phyloP scores from a whole-genome alignment of 148 eudicot genomes.

The Heliosperma pusillum region DNA sequence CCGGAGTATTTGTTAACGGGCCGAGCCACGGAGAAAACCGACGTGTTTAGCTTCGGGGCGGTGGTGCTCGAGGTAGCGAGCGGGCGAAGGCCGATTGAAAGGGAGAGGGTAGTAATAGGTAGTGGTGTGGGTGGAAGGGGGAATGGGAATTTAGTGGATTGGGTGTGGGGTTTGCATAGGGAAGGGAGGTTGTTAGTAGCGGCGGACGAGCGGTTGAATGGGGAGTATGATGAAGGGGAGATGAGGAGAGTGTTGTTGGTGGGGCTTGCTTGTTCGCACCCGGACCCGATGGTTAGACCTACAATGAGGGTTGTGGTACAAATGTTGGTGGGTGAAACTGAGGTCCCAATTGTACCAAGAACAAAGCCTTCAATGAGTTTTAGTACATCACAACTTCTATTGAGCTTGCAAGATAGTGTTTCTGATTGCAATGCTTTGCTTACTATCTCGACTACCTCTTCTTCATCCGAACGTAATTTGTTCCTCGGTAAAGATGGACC shows the following conservation, averaged over 20 bases:
- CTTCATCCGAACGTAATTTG: constrained; percentile 49
- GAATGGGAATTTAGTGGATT: constrained; percentile 59
- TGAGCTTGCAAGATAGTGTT: constrained; percentile 76
- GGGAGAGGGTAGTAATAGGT: constrained; percentile 23
- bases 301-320: constrained; percentile 63
- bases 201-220: constrained; percentile 43
- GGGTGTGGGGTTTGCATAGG: constrained; percentile 72
- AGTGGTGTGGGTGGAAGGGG: too few species aligned
- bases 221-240: constrained; percentile 53
- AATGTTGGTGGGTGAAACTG: constrained; percentile 67
- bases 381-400: constrained; percentile 56
- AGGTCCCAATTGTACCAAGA: constrained; percentile 64
- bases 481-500: constrained; percentile 10
- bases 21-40: constrained; percentile 64
- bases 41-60: constrained; percentile 70
- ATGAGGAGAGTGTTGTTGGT: constrained; percentile 61
- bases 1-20: constrained; percentile 74
- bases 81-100: constrained; percentile 75
- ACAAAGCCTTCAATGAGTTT: constrained; percentile 56
- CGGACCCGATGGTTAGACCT: constrained; percentile 61
- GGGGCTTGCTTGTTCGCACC: constrained; percentile 72
- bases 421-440: constrained; percentile 74
- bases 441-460: constrained; percentile 44
- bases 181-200: constrained; percentile 54
- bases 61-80: constrained; percentile 75